These are phyloP conservation scores for Amylostereum areolatum DNA, from an alignment of 1,284 basidiomycete genomes.

Conservation along the genomic window DNA sequence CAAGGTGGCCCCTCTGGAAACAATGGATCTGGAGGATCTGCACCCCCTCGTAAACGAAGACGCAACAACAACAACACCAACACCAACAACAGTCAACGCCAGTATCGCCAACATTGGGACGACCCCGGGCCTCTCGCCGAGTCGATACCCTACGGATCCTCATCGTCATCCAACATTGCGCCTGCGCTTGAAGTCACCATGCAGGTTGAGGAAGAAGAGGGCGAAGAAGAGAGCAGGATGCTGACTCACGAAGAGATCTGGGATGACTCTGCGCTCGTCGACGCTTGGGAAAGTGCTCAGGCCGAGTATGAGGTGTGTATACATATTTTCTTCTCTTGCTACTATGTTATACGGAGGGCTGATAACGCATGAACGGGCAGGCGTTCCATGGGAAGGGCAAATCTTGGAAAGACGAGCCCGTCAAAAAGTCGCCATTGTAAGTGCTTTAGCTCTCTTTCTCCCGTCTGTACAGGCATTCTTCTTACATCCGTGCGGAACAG, in stretches of 20 bases:
- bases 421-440: constrained; percentile 67
- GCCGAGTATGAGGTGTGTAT: constrained; percentile 64
- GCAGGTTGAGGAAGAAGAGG: constrained; percentile 13
- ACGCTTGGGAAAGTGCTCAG: constrained; percentile 75
- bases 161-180: constrained; percentile 8
- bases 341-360: background rate
- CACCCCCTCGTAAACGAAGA: background rate
- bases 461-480: background rate
- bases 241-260: constrained; percentile 71
- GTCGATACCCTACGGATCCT: constrained; percentile 28
- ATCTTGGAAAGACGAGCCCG: constrained; percentile 62
- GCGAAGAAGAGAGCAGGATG: constrained; percentile 48
- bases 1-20: background rate
- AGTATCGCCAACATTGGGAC: constrained; percentile 29
- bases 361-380: constrained; percentile 22
- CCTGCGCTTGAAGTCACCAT: constrained; percentile 7
- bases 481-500: constrained; percentile 27
- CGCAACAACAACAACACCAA: no score
- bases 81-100: background rate
- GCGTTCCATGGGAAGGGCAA: constrained; percentile 64
- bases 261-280: constrained; percentile 76
- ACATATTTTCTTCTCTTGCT: constrained; percentile 3
- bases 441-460: constrained; percentile 18
- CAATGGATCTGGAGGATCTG: background rate
- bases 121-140: constrained; percentile 29